Evolutionary conservation across 805 yeast species (phyloP).

Genomic region (Hanseniaspora clermontiae): DNA sequence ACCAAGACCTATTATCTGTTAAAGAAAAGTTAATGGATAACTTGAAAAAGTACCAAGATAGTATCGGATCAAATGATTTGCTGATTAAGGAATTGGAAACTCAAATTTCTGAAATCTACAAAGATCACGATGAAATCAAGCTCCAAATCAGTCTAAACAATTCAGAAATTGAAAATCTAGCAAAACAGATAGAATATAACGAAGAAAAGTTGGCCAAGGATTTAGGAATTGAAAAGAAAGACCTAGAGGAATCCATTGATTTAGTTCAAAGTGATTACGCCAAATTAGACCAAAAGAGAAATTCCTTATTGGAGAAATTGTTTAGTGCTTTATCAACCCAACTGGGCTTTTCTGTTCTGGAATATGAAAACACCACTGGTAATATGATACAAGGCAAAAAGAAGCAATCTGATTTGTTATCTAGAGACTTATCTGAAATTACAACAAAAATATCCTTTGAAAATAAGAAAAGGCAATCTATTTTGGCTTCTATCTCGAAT

Average conservation of each 20-base stretch:
- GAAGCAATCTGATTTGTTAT: conserved; percentile 48
- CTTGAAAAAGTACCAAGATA: not conserved
- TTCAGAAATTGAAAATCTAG: conserved; percentile 33
- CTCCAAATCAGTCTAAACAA: conserved; percentile 41
- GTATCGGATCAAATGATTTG: not conserved
- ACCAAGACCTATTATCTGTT: conserved; percentile 39
- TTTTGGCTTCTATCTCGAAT: conserved; percentile 20
- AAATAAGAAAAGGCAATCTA: conserved; percentile 42
- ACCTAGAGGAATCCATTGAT: conserved; percentile 21
- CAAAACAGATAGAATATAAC: conserved; percentile 43
- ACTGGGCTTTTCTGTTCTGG: conserved; percentile 46
- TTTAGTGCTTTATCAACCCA: conserved; percentile 44
- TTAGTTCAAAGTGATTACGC: conserved; percentile 21
- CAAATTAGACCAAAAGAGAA: conserved; percentile 23
- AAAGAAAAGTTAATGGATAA: conserved; percentile 32
- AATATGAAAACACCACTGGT: conserved; percentile 62
- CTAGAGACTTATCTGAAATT: conserved; percentile 48
- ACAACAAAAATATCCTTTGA: conserved; percentile 56
- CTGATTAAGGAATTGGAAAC: conserved; percentile 32
- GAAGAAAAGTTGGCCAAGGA: conserved; percentile 25
- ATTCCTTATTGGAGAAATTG: conserved; percentile 32
- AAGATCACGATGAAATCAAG: conserved; percentile 41
- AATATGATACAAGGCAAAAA: conserved; percentile 41
- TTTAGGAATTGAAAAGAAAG: conserved; percentile 20
- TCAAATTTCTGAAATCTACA: conserved; percentile 31